Evolutionary conservation across 768 basidiomycete genomes (phyloP), one percentile per base, ranked within the genome.

Genomic region (Trametes punicea): DNA sequence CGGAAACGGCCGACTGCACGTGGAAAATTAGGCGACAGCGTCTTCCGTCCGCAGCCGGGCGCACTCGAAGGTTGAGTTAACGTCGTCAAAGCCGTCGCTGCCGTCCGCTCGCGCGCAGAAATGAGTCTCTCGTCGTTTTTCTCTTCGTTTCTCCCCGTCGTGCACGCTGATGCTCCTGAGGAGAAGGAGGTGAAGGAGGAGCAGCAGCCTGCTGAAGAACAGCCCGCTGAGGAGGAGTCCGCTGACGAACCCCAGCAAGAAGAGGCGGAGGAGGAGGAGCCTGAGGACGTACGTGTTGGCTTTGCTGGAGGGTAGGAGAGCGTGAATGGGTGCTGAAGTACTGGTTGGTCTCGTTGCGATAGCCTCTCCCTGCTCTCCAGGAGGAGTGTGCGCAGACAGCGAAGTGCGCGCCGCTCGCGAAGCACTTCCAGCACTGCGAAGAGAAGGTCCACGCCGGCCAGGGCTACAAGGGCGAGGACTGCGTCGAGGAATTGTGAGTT

Each of bases 341-440:
- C 23, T 44, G 46, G 4, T 0, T 33, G 16, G 27, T 10, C 27
- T 33, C 46, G 8, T 13, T 56, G n/a, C 1, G 45, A 39, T 59
- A 96, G 93, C 41, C 76, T 21, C 81, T 88, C 26, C 91, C 92
- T 25, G 71, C 68, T 33, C 72, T 96, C 56, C 81, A 86, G 52
- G 90, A 91, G 40, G 87, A 90, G 63, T 93, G 90, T 72, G 78
- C 87, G 66, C 70, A 79, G 59, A 73, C 82, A 29, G 64, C 79
- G 3, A 82, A 85, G 61, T 95, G 93, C 62, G 81, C 80, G 34
- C 72, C 82, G 33, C 70, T 85, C 53, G 76, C 85, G 34, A 83
- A 88, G 66, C 94, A 96, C 75, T 96, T 95, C 71, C 81, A 87
- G 56, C 90, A 94, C 67, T 96, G 94, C 72, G 81, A 90, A 69